These are phyloP conservation scores for Pichia nanzhaoensis DNA, from an alignment of 805 yeast genomes.

Conservation along the genomic window DNA sequence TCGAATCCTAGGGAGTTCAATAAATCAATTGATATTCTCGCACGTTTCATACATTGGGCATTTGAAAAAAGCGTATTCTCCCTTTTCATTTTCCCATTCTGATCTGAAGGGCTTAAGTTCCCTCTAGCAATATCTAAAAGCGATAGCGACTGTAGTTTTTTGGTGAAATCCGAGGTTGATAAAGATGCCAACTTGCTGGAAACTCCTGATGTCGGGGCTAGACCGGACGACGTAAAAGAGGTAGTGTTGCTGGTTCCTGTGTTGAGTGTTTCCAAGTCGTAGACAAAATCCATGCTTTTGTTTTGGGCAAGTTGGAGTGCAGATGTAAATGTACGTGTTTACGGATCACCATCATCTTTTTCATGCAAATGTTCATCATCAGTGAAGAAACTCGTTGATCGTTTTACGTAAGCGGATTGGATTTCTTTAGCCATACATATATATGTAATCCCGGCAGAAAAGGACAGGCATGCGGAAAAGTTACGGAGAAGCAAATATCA, in stretches of 20 bases:
- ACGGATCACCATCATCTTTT: too few species aligned
- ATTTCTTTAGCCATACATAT: too few species aligned
- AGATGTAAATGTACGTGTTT: too few species aligned
- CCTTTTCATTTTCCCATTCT: neutral
- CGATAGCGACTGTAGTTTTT: slow-evolving; percentile 20
- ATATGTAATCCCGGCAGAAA: too few species aligned
- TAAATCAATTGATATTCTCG: slow-evolving; percentile 10
- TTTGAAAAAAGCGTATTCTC: neutral
- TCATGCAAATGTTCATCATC: too few species aligned
- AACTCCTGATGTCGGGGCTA: slow-evolving; percentile 30
- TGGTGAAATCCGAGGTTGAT: slow-evolving; percentile 30
- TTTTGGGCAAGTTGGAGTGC: neutral
- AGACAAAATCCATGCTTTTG: slow-evolving; percentile 24
- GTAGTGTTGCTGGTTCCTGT: neutral
- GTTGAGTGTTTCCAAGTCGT: slow-evolving; percentile 19
- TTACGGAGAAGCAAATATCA: too few species aligned
- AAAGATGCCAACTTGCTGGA: slow-evolving; percentile 34
- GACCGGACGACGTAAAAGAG: neutral
- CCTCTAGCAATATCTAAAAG: slow-evolving; percentile 9
- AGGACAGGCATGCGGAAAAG: too few species aligned
- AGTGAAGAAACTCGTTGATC: too few species aligned
- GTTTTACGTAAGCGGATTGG: too few species aligned
- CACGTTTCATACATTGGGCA: slow-evolving; percentile 9
- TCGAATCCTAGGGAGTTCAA: slow-evolving; percentile 7
- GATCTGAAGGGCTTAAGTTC: neutral